Evolutionary conservation across 2,329 filamentous ascomycete genomes (phyloP).

Genomic region (Diaporthe amygdali): DNA sequence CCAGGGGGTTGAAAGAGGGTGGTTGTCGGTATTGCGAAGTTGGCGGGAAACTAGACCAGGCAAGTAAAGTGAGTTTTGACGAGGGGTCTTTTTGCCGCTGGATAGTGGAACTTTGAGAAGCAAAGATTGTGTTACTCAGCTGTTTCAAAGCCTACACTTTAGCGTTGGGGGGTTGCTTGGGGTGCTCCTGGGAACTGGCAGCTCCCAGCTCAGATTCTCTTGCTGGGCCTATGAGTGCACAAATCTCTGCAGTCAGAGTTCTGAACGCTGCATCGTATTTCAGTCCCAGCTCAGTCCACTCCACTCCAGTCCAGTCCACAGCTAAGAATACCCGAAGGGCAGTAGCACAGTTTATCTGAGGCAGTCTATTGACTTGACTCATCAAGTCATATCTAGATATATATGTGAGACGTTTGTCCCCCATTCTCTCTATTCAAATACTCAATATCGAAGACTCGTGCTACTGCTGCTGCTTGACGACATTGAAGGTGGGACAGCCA

Average conservation of each 20-base stretch:
- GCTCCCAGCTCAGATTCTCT: not conserved
- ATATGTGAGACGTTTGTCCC: not conserved
- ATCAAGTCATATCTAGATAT: not conserved
- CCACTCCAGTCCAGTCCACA: not conserved
- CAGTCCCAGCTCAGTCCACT: not conserved
- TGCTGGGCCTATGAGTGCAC: not conserved
- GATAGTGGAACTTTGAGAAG: constrained; percentile 21
- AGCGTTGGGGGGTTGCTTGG: not conserved
- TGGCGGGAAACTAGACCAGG: not conserved
- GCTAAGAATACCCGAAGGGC: no score
- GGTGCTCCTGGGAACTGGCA: not conserved
- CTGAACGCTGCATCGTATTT: not conserved
- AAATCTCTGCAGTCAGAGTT: not conserved
- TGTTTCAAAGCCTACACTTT: not conserved
- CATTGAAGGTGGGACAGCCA: not conserved
- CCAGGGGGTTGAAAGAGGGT: not conserved
- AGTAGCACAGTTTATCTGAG: not conserved
- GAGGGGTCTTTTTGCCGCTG: constrained; percentile 1
- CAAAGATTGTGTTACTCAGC: constrained; percentile 20
- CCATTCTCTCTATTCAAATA: not conserved
- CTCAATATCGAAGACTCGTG: not conserved
- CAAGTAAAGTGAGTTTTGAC: constrained; percentile 3
- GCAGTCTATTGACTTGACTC: not conserved
- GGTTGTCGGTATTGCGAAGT: not conserved
- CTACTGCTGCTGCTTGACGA: not conserved